phyloP scores from a whole-genome alignment of 805 yeast species.

The Ogataea sp. region DNA sequence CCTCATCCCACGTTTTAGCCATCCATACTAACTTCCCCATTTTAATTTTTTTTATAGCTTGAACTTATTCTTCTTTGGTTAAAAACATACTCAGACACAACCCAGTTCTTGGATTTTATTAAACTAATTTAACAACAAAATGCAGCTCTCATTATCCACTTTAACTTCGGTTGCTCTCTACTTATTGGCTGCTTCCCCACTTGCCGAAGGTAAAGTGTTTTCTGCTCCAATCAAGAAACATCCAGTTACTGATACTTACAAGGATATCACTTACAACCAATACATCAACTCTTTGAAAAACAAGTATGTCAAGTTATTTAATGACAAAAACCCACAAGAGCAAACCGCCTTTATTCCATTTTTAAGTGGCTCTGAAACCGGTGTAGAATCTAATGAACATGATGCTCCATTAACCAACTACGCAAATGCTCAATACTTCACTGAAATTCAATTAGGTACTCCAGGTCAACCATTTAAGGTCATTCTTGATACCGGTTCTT shows the following conservation, averaged over 20 bases:
- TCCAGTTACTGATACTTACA: slow-evolving; percentile 38
- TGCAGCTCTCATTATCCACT: slow-evolving; percentile 26
- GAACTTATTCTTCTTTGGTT: no score
- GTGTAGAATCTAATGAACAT: slow-evolving; percentile 32
- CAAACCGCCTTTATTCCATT: slow-evolving; percentile 35
- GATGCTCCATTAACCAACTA: slow-evolving; percentile 87
- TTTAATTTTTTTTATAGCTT: no score
- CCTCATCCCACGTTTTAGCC: no score
- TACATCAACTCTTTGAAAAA: slow-evolving; percentile 40
- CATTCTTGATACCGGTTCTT: slow-evolving; percentile 91
- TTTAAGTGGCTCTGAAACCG: slow-evolving; percentile 20
- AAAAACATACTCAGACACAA: no score
- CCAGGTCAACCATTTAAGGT: slow-evolving; percentile 94
- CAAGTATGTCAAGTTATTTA: slow-evolving; percentile 37
- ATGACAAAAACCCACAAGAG: slow-evolving; percentile 13
- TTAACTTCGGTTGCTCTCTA: slow-evolving; percentile 37
- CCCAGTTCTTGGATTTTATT: no score
- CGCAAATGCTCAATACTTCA: slow-evolving; percentile 91
- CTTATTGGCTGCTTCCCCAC: slow-evolving; percentile 14
- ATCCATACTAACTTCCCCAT: no score
- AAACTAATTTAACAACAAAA: slow-evolving; percentile 3
- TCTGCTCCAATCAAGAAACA: slow-evolving; percentile 39
- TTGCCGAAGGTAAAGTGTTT: slow-evolving; percentile 35
- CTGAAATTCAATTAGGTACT: slow-evolving; percentile 86
- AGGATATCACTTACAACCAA: slow-evolving; percentile 35